Base-by-base conservation (phyloP, 2,329 filamentous ascomycete species). In the Lachnum nothofagi region DNA sequence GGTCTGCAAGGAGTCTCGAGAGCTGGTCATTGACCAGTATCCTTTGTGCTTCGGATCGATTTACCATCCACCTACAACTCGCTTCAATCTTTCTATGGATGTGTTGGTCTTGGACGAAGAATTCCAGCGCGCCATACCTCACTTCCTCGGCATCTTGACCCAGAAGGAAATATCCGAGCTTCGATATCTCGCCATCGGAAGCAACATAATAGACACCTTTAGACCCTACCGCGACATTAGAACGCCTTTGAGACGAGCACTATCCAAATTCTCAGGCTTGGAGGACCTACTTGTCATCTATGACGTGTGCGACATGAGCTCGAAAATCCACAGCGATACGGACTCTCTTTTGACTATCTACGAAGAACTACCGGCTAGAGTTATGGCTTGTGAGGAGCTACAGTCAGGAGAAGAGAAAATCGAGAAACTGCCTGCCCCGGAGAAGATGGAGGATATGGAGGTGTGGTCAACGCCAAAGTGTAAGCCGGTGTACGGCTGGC, bases 71-170 rank as follows among this genome's bases (percentile, higher is more conserved):
- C 24, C 49, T 1, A 51, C 29, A n/a, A 51, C 49, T 10, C 45
- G 44, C 6, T 57, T 60, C 48, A 60, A 60, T 31, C 52, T 57
- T 20, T 35, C 41, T 2, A 24, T 57, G 6, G 58, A 60, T 31
- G 56, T 50, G 1, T 39, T 58, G 1, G 55, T 45, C 34, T 31
- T 60, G 12, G 47, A 39, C 12, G 43, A 42, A 12, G 42, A 41
- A 16, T 22, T 48, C 2, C 41, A 53, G n/a, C 42, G 50, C 6
- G n/a, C 42, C 9, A 41, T 58, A 7, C 47, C 53, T 14, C 53
- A 58, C 33, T 40, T 58, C 5, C 54, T 58, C 29, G 38, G 37
- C 19, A 52, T 52, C 22, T 49, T 58, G 20, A 53, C 31, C 19
- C 20, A 43, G 6, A 9, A 14, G 3, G 56, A 59, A 20, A 41